A percentile compares a stretch with the other conserved stretches of the same genome.
Evolutionary conservation across 75 land plant species (phyloP).

Genomic region (Gnetum montanum): DNA sequence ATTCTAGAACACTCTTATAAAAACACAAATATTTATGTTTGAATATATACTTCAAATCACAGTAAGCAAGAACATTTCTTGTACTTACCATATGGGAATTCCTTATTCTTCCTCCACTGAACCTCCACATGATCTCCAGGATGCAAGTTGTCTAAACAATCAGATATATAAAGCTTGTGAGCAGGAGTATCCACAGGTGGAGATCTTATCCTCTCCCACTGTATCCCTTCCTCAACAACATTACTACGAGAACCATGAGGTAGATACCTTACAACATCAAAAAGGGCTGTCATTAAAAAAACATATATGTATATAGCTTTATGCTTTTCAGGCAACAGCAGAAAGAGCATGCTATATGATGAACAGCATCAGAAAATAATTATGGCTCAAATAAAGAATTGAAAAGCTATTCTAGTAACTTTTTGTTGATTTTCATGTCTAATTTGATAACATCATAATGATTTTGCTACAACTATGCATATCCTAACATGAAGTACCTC

Average conservation of each 20-base stretch:
- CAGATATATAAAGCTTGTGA: constrained; percentile 34
- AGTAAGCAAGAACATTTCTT: too few species aligned
- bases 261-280: constrained; percentile 24
- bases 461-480: too few species aligned
- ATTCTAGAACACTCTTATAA: too few species aligned
- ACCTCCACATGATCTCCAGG: constrained; percentile 54
- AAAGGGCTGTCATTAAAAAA: neutral
- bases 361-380: neutral
- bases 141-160: constrained; percentile 24
- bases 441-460: too few species aligned
- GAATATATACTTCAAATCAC: too few species aligned
- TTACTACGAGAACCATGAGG: constrained; percentile 39
- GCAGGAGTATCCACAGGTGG: constrained; percentile 42
- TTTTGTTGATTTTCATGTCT: too few species aligned
- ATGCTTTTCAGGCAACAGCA: neutral
- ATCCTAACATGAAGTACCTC: constrained; percentile 33
- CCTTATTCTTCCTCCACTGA: constrained; percentile 48
- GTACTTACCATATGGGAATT: constrained; percentile 43
- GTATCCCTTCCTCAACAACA: constrained; percentile 35
- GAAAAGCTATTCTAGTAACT: too few species aligned
- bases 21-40: too few species aligned
- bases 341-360: too few species aligned
- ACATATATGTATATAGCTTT: neutral
- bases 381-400: too few species aligned
- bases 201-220: constrained; percentile 36